Evolutionary conservation across 83 land plant species (phyloP).

Genomic region (Isoetes engelmannii): DNA sequence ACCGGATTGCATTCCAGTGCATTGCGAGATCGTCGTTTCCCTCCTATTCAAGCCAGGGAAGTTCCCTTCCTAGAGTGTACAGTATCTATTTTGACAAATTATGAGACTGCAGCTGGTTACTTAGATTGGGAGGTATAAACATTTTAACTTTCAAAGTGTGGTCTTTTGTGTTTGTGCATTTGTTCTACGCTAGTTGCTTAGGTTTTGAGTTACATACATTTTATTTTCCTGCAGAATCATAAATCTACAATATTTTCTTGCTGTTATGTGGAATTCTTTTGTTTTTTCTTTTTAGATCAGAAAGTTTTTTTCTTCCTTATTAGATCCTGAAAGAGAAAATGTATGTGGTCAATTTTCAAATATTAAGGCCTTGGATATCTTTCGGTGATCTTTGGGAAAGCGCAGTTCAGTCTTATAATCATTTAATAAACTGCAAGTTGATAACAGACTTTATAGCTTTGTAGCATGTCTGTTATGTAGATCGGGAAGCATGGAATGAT

Average conservation of each 20-base stretch:
- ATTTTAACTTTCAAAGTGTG: conserved; percentile 1
- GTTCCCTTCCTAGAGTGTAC: conserved; percentile 94
- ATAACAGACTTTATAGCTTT: too few species aligned
- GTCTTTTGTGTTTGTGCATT: background rate
- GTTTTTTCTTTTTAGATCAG: too few species aligned
- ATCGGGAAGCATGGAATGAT: conserved; percentile 95
- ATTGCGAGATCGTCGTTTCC: conserved; percentile 83
- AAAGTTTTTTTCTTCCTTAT: too few species aligned
- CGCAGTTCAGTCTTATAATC: too few species aligned
- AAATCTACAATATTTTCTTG: too few species aligned
- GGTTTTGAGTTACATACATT: background rate
- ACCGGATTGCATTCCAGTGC: conserved; percentile 56
- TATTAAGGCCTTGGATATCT: too few species aligned
- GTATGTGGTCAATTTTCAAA: too few species aligned
- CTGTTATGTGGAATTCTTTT: too few species aligned
- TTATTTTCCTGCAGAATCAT: background rate
- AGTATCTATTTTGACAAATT: conserved; percentile 82
- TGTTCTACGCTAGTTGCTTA: background rate
- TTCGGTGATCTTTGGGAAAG: too few species aligned
- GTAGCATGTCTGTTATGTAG: conserved; percentile 29
- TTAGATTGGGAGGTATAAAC: conserved; percentile 95
- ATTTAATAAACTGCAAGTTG: too few species aligned
- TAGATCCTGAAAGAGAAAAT: too few species aligned
- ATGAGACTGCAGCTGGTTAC: conserved; percentile 71
- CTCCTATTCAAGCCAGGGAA: conserved; percentile 92